A percentile compares a stretch with the other conserved stretches of the same genome.
These are phyloP conservation scores for Hirschioporus abietinus DNA, from an alignment of 768 basidiomycete genomes.

Conservation along the genomic window DNA sequence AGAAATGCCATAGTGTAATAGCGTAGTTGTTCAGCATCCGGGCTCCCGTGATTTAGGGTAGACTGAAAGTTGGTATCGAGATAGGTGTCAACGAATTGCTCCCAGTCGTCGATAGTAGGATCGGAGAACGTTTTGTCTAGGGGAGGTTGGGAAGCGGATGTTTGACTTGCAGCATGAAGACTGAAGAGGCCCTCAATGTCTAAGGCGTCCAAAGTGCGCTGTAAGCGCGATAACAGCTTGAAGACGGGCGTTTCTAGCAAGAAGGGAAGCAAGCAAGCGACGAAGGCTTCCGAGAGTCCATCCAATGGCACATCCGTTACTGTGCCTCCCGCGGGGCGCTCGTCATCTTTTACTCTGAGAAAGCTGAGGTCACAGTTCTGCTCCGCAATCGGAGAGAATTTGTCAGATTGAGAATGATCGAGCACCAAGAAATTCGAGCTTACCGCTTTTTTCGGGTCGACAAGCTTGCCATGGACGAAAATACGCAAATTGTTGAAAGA, in stretches of 20 bases:
- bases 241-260: slow-evolving; percentile 51
- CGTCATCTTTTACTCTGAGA: neutral
- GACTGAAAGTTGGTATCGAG: slow-evolving; percentile 25
- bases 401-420: neutral
- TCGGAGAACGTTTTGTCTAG: slow-evolving; percentile 29
- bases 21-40: slow-evolving; percentile 41
- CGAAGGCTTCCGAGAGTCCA: slow-evolving; percentile 46
- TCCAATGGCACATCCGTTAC: neutral
- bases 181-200: slow-evolving; percentile 75
- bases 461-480: slow-evolving; percentile 59
- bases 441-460: slow-evolving; percentile 55
- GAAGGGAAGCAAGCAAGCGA: slow-evolving; percentile 40
- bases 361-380: slow-evolving; percentile 5
- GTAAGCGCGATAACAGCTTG: slow-evolving; percentile 49
- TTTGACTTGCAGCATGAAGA: slow-evolving; percentile 19
- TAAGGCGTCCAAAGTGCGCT: slow-evolving; percentile 71
- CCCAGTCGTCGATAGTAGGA: slow-evolving; percentile 62
- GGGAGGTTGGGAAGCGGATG: slow-evolving; percentile 6
- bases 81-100: slow-evolving; percentile 54
- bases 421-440: neutral
- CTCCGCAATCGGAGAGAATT: slow-evolving; percentile 18
- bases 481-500: slow-evolving; percentile 77
- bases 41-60: slow-evolving; percentile 32
- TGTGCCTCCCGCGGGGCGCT: neutral
- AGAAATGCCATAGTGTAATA: slow-evolving; percentile 71